Conservation (phyloP, 169 alveolate genomes). For the Plasmodium inui region DNA sequence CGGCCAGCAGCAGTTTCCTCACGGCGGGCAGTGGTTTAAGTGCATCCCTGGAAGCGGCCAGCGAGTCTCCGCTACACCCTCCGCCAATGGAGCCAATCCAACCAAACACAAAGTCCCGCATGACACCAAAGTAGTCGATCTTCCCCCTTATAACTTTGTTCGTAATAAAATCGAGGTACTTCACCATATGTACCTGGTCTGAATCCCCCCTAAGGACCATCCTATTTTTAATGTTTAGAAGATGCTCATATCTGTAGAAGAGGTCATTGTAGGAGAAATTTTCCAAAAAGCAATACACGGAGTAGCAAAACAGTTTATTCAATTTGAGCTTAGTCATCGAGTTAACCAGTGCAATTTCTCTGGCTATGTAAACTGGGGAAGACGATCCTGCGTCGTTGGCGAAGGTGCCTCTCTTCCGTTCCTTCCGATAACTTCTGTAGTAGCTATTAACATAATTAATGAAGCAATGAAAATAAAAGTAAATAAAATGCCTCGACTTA, state of each 20-base stretch:
- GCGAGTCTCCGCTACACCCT: not conserved
- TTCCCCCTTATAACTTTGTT: slow-evolving; percentile 18
- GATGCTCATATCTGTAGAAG: slow-evolving; percentile 35
- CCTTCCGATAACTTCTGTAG: slow-evolving; percentile 13
- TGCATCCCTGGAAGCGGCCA: not conserved
- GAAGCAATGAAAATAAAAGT: slow-evolving; percentile 23
- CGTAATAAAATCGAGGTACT: slow-evolving; percentile 58
- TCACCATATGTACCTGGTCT: slow-evolving; percentile 5
- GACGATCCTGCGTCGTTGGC: not conserved
- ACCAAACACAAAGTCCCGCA: slow-evolving; percentile 16
- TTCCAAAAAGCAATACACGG: slow-evolving; percentile 26
- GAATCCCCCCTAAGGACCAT: not conserved
- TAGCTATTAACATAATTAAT: slow-evolving; percentile 26
- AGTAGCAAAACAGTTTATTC: slow-evolving; percentile 35
- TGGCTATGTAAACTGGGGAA: slow-evolving; percentile 2
- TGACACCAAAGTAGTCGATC: not conserved
- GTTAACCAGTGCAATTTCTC: slow-evolving; percentile 15
- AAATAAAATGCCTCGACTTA: not conserved
- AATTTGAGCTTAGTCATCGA: slow-evolving; percentile 20
- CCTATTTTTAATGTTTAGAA: slow-evolving; percentile 28
- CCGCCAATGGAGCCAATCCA: not conserved
- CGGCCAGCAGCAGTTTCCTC: not conserved
- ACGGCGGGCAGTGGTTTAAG: slow-evolving; percentile 5
- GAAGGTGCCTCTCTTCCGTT: not conserved
- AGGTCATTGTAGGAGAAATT: slow-evolving; percentile 40